These are phyloP conservation scores for Hypomyces rosellus DNA, from an alignment of 2,329 filamentous ascomycete species.

Conservation along the genomic window DNA sequence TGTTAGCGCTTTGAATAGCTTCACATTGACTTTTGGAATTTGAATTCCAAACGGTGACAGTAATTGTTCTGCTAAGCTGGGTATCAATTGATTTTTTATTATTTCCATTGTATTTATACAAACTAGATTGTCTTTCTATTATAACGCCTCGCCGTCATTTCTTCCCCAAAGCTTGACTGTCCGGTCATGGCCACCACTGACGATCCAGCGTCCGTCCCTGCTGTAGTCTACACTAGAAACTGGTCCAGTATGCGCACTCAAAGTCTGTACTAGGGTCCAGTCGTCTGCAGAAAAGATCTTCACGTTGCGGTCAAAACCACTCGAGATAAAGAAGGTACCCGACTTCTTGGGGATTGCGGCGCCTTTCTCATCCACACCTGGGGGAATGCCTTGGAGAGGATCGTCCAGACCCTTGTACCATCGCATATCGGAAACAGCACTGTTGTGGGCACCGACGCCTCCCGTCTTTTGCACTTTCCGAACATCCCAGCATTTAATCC, in stretches of 20 bases:
- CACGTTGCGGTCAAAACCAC: constrained; percentile 90
- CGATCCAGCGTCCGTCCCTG: constrained; percentile 82
- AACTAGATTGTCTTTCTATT: constrained; percentile 1
- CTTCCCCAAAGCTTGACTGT: constrained; percentile 95
- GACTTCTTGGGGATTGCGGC: constrained; percentile 69
- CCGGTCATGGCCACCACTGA: constrained; percentile 87
- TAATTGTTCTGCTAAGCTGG: not conserved
- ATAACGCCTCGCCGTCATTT: constrained; percentile 57
- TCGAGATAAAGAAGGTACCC: constrained; percentile 84
- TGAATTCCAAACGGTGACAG: not conserved
- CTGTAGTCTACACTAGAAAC: constrained; percentile 89
- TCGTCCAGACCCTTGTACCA: constrained; percentile 91
- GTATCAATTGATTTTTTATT: not conserved
- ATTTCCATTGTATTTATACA: constrained; percentile 1
- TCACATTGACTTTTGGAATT: not conserved
- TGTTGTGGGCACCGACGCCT: constrained; percentile 83
- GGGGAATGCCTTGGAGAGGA: constrained; percentile 53
- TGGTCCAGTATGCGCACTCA: constrained; percentile 87
- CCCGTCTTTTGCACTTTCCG: constrained; percentile 79
- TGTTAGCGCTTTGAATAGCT: not conserved
- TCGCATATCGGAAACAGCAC: constrained; percentile 83
- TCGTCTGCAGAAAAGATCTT: constrained; percentile 96
- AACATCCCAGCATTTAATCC: constrained; percentile 97
- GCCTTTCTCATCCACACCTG: constrained; percentile 60
- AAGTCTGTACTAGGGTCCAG: constrained; percentile 81